Conservation (phyloP, 176 grass and related monocot species). For the Phoenix dactylifera region DNA sequence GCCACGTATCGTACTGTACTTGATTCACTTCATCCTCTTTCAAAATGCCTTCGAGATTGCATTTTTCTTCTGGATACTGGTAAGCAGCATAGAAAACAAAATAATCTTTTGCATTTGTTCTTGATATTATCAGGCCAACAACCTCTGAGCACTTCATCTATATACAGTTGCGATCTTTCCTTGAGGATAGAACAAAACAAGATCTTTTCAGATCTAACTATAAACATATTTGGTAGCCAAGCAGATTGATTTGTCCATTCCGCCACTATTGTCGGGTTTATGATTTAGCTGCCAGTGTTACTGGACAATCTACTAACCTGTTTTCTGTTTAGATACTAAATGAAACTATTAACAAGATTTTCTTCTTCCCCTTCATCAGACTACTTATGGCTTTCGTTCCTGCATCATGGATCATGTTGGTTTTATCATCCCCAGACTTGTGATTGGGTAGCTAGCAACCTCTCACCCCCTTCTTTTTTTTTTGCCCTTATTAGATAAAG, state of each 20-base stretch:
- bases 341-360: neutral
- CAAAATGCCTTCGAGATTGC: constrained; percentile 95
- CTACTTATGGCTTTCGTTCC: constrained; percentile 68
- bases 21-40: constrained; percentile 94
- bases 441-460: constrained; percentile 43
- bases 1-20: constrained; percentile 49
- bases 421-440: constrained; percentile 68
- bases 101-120: no score
- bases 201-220: no score
- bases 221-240: no score
- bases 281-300: no score
- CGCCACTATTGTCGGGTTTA: no score
- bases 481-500: neutral
- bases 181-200: no score
- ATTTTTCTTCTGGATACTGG: constrained; percentile 95
- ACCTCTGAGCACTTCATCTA: no score
- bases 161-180: no score
- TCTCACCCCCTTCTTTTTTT: neutral
- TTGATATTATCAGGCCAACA: no score
- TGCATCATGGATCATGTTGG: constrained; percentile 78
- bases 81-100: constrained; percentile 20
- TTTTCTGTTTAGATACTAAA: neutral
- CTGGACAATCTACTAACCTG: no score
- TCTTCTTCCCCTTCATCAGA: constrained; percentile 22
- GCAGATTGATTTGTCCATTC: no score